Base-by-base conservation (phyloP, 2,329 filamentous ascomycete genomes). In the Fusarium veterinarium region DNA sequence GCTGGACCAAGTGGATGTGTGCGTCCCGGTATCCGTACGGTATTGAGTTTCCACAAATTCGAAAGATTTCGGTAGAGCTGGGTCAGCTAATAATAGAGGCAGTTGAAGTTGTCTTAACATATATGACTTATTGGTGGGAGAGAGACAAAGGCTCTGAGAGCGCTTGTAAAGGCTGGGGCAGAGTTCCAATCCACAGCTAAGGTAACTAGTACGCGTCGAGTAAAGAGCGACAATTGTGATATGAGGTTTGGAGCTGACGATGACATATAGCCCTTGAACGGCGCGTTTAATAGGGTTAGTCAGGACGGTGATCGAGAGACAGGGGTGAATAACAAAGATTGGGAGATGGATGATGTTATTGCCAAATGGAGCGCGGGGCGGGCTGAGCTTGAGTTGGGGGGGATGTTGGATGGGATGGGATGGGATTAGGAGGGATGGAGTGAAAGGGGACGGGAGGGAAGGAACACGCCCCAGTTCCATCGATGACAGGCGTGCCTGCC, bases 311-410 rank as follows among this genome's bases (percentile, higher is more conserved):
- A 71, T 75, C 56, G 53, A 59, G 58, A 42, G 49, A 37, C 60
- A 66, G 61, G 60, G 75, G 56, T 67, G 49, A 77, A 64, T 56
- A 73, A 67, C 65, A 71, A 73, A 60, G 72, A 74, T 69, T 66
- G 60, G 67, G 45, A 67, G 63, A 75, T 76, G 74, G 63, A 76
- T 76, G 75, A 76, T 76, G 74, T 75, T 76, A 63, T 76, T 74
- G 69, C 61, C 65, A 75, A 74, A 72, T 63, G 64, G 49, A 62
- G 66, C 72, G 74, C 71, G 64, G 70, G 74, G 74, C 64, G 69
- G 70, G 71, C 72, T 74, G 69, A 66, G 59, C 57, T 66, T 76
- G 70, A 23, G 23, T 23, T 23, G 23, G 23, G 23, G 23, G 23
- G 55, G 40, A 65, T 48, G 40, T 17, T 61, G 48, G 68, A 74